These are phyloP conservation scores for Xerocomellus dryophilus DNA, from an alignment of 768 basidiomycete species.

Conservation along the genomic window DNA sequence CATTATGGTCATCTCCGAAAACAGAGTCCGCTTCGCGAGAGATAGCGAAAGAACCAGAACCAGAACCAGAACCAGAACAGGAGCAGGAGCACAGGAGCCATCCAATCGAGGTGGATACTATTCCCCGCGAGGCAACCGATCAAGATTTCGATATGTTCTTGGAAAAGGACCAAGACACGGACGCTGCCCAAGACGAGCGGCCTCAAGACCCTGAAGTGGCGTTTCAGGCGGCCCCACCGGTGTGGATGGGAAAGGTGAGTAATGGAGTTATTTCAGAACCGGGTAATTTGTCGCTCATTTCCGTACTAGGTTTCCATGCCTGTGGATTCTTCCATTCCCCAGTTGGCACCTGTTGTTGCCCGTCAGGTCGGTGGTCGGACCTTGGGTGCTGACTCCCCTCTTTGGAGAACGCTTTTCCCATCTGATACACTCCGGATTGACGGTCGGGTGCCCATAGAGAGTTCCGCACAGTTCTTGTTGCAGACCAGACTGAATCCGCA, in stretches of 20 bases:
- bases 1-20: slow-evolving; percentile 64
- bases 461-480: slow-evolving; percentile 73
- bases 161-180: slow-evolving; percentile 50
- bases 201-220: slow-evolving; percentile 44
- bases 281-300: slow-evolving; percentile 12
- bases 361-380: slow-evolving; percentile 77
- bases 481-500: slow-evolving; percentile 72
- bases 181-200: slow-evolving; percentile 20
- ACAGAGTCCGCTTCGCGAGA: slow-evolving; percentile 26
- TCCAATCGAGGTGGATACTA: slow-evolving; percentile 41
- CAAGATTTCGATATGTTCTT: slow-evolving; percentile 87
- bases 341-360: slow-evolving; percentile 63
- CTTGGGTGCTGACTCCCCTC: slow-evolving; percentile 51
- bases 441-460: slow-evolving; percentile 77
- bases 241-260: slow-evolving; percentile 76
- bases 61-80: slow-evolving; percentile 25
- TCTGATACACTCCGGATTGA: slow-evolving; percentile 69
- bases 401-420: slow-evolving; percentile 80
- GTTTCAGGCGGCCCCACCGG: slow-evolving; percentile 55
- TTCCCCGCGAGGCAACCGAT: slow-evolving; percentile 53
- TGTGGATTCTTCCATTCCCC: slow-evolving; percentile 64
- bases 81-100: slow-evolving; percentile 40
- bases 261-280: not conserved
- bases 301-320: slow-evolving; percentile 70
- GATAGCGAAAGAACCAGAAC: slow-evolving; percentile 24